Evolutionary conservation across 768 basidiomycete species (phyloP), one percentile per base, ranked within the genome.

Genomic region (Pleurotus eryngii): DNA sequence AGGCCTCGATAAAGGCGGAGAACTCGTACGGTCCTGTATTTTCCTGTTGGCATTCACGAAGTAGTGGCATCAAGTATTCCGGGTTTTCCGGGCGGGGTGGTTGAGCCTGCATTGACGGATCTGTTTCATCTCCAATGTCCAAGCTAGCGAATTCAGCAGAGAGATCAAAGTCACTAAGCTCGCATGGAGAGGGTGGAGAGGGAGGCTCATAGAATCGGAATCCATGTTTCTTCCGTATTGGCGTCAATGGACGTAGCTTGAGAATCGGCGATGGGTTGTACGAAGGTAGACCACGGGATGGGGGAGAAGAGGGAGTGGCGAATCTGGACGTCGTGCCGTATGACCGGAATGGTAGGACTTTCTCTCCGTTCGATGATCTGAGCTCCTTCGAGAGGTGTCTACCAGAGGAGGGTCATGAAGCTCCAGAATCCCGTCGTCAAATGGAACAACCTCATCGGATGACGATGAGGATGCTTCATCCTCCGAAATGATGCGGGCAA

Each of bases 1-100:
- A 93, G 18, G 83, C 82, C 61, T 87, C 82, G 38, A 94, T 89
- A 72, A 94, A 94, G 3, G 87, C 81, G 45, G 88, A 89, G 64
- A 94, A 93, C 60, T 91, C 89, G 62, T 88, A 79, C 5, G 87
- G 82, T 12, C 81, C 80, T 26, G 72, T 74, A 55, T 76, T 73
- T 46, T 80, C 72, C 67, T 93, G 91, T 27, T 77, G 72, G 61
- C 91, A 93, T 68, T 90, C 89, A 11, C 74, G 72, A n/a, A 92
- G 72, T 2, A 93, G 76, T 2, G 87, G 83, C 30, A 71, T 62
- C 3, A 93, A 80, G 61, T 86, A 82, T 42, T 73, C 72, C 1
- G 87, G 85, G 22, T 72, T 65, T 11, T 71, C 63, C n/a, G 68
- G 68, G 46, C 65, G 67, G 9, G 46, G 55, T 12, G 63, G 64